Conservation (phyloP, 2,329 filamentous ascomycete genomes). For the Zalaria obscura region DNA sequence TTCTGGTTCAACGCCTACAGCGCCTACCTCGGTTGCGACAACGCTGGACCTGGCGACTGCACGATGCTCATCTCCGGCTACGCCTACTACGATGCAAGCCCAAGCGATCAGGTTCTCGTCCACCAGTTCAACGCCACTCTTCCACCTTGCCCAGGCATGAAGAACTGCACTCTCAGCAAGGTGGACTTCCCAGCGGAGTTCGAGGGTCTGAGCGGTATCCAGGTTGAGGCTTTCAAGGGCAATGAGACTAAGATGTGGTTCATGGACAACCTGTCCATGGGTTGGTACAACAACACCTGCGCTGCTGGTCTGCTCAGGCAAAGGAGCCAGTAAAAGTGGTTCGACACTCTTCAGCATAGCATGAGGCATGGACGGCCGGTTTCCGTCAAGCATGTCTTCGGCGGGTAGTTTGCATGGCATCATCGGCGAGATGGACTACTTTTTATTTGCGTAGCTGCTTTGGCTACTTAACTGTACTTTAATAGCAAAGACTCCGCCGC, state of each 20-base stretch:
- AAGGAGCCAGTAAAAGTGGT: conserved; percentile 53
- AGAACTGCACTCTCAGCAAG: conserved; percentile 28
- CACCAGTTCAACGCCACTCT: conserved; percentile 26
- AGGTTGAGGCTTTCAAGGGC: conserved; percentile 31
- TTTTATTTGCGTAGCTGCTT: too few relatives aligned
- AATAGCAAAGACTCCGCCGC: too few relatives aligned
- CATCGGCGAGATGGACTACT: too few relatives aligned
- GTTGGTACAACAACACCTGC: conserved; percentile 37
- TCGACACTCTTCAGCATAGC: too few relatives aligned
- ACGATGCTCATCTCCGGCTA: conserved; percentile 31
- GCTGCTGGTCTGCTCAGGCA: conserved; percentile 52
- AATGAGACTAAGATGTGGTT: conserved; percentile 25
- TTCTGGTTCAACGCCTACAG: conserved; percentile 38
- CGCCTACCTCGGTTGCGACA: conserved; percentile 34
- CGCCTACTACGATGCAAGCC: conserved; percentile 21
- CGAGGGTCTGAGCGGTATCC: conserved; percentile 30
- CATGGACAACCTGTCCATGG: conserved; percentile 33
- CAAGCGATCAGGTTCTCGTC: conserved; percentile 20
- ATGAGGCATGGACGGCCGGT: too few relatives aligned
- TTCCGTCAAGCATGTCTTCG: too few relatives aligned
- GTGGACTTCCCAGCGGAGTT: conserved; percentile 28
- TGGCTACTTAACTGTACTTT: too few relatives aligned
- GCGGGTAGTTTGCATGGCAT: too few relatives aligned
- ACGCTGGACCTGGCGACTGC: conserved; percentile 23
- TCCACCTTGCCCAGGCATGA: conserved; percentile 24